Evolutionary conservation across 225 moss, liverwort and hornwort genomes (phyloP), one percentile per base, ranked within the genome.

Genomic region (Thuidium tamariscinum): DNA sequence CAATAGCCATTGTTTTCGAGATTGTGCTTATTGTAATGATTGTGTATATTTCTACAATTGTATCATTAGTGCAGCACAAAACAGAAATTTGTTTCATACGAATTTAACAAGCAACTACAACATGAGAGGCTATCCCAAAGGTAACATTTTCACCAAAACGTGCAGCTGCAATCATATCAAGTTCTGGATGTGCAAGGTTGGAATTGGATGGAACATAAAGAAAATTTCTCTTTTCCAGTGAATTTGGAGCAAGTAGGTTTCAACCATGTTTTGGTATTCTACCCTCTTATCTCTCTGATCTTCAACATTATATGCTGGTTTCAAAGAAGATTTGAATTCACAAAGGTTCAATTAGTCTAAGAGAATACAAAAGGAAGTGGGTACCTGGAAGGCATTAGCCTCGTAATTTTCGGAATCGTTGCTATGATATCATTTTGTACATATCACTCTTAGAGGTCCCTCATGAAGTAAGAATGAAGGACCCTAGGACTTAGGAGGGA

Each of bases 71-170:
- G 41, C 14, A 69, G 2, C 2, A 0, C 25, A 70, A 42, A 26
- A 26, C n/a, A n/a, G 0, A 41, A 41, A 13, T 41, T 13, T 41
- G 7, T 39, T 41, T 69, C 0, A 5, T 8, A 14, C 15, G 0
- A 46, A 44, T 44, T 44, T 13, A 71, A 44, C 44, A 29, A 46
- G 29, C 10, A 44, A 17, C 17, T 44, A 3, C 44, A 44, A 44
- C 44, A 71, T 44, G 27, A 27, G 27, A 27, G 71, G 16, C 16
- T 29, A 29, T 7, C 17, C 10, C 17, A 17, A 29, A 71, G 44
- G 71, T 29, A 29, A 44, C 44, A 71, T 29, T 71, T 27, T 46
- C 46, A 29, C 71, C 71, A 29, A 71, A 12, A 30, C 30, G 29
- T 30, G 29, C 17, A 72, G 6, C 16, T 46, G 17, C 17, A 71